phyloP scores from a whole-genome alignment of 331 rosid genomes.

The Saraca asoca region DNA sequence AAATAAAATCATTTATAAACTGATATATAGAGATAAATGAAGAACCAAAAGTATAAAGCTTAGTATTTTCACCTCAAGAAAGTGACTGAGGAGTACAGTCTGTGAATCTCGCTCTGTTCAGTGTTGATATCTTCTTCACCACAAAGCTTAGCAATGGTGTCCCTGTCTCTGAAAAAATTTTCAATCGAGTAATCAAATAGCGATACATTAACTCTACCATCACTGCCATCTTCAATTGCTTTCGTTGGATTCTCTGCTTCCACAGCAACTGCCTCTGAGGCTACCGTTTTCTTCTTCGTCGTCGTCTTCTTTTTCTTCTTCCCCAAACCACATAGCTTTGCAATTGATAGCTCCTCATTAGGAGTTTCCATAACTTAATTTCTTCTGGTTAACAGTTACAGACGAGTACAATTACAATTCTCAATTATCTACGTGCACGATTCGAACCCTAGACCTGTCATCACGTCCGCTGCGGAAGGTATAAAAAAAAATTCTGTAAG shows the following conservation, averaged over 20 bases:
- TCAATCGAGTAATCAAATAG: conserved; percentile 62
- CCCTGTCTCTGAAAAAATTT: conserved; percentile 64
- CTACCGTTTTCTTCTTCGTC: conserved; percentile 22
- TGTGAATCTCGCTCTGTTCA: conserved; percentile 50
- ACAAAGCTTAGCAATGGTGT: conserved; percentile 56
- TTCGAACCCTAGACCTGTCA: conserved; percentile 32
- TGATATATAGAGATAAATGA: neutral
- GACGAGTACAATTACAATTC: neutral
- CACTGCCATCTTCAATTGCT: conserved; percentile 25
- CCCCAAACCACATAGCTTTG: conserved; percentile 10
- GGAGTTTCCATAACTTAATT: neutral
- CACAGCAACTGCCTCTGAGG: neutral
- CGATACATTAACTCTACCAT: conserved; percentile 40
- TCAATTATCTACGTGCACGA: neutral
- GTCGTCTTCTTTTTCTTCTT: no score
- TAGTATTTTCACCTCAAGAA: conserved; percentile 58
- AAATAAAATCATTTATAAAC: neutral
- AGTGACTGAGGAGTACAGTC: conserved; percentile 55
- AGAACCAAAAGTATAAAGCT: neutral
- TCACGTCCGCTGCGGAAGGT: no score
- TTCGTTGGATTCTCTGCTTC: conserved; percentile 33
- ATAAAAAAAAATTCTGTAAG: no score
- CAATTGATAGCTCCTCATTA: conserved; percentile 6
- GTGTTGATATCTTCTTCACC: conserved; percentile 47
- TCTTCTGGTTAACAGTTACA: no score